Base-by-base conservation (phyloP, 441 rosid genomes). In the Hura crepitans region DNA sequence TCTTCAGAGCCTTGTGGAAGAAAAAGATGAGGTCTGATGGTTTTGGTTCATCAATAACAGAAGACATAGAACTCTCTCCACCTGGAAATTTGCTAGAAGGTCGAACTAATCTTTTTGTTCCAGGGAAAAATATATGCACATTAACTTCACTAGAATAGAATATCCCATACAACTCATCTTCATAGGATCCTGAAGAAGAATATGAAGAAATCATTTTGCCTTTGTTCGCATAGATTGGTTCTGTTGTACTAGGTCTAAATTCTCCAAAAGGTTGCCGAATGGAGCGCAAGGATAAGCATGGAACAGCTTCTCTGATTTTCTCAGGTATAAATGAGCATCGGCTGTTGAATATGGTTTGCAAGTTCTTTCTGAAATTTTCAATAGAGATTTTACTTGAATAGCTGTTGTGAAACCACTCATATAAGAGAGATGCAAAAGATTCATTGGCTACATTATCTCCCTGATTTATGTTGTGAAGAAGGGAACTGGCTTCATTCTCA, bases 1-100 rank as follows among this genome's bases (percentile, higher is more conserved):
- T 89, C 83, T 84, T 89, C 73, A 90, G 76, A 37, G 97, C 97
- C 91, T 85, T 92, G 69, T 92, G 97, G 85, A 85, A 86, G 83
- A 84, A 86, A 82, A 89, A 90, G 57, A 92, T 84, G 61, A 92
- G 78, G 68, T 92, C 94, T 53, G 92, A 72, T 31, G 99, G 97
- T 57, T 79, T 76, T 45, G 86, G 83, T 28, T 82, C 81, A 72
- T 76, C 73, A 23, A 43, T 7, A 43, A 28, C 66, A 50, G 82
- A 75, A 73, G 74, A 46, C 66, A 61, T 58, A 74, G 74, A 70
- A 69, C 75, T 74, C 73, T 81, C 80, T 58, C 71, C 86, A 65
- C 78, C 80, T 56, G 76, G 75, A 67, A 82, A 67, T 6, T 74
- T 73, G 17, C 77, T 69, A 76, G 78, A 69, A 47, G 78, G 81